Conservation (phyloP, 805 yeast species). For the Sungouiella blattae region DNA sequence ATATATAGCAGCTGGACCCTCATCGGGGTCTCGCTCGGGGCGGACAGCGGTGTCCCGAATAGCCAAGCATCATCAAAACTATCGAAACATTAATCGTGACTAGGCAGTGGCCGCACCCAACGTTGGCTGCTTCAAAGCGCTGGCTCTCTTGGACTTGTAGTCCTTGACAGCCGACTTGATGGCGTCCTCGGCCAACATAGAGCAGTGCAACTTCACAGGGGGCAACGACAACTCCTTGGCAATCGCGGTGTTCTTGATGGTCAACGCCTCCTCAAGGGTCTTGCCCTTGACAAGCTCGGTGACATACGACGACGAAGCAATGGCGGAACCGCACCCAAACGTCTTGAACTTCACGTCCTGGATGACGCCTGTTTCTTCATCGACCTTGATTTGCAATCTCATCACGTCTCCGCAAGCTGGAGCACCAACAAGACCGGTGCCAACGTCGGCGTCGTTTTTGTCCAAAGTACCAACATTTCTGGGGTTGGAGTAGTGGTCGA, state of each 20-base stretch:
- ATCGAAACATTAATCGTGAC: too few relatives aligned
- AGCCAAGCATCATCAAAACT: too few relatives aligned
- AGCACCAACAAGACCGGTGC: slow-evolving; percentile 97
- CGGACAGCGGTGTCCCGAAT: too few relatives aligned
- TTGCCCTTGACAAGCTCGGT: slow-evolving; percentile 95
- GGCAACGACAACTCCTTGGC: slow-evolving; percentile 94
- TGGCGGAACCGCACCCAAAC: slow-evolving; percentile 98
- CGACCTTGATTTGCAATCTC: slow-evolving; percentile 93
- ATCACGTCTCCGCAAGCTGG: slow-evolving; percentile 99
- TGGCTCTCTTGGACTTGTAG: slow-evolving; percentile 75
- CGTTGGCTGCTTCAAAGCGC: slow-evolving; percentile 43
- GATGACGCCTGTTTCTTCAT: slow-evolving; percentile 84
- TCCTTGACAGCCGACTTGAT: slow-evolving; percentile 96
- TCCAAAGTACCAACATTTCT: slow-evolving; percentile 94
- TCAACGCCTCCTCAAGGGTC: slow-evolving; percentile 88
- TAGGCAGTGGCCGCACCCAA: slow-evolving; percentile 40
- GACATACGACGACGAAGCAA: slow-evolving; percentile 92
- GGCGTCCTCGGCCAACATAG: slow-evolving; percentile 99
- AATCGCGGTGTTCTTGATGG: slow-evolving; percentile 88
- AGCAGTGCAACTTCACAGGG: slow-evolving; percentile 95
- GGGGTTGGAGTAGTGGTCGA: slow-evolving; percentile 95
- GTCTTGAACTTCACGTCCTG: slow-evolving; percentile 97
- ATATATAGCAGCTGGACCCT: too few relatives aligned
- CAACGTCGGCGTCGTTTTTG: slow-evolving; percentile 71
- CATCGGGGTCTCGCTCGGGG: too few relatives aligned